phyloP scores from a whole-genome alignment of 2,329 filamentous ascomycete species.

The Aspergillus persii region DNA sequence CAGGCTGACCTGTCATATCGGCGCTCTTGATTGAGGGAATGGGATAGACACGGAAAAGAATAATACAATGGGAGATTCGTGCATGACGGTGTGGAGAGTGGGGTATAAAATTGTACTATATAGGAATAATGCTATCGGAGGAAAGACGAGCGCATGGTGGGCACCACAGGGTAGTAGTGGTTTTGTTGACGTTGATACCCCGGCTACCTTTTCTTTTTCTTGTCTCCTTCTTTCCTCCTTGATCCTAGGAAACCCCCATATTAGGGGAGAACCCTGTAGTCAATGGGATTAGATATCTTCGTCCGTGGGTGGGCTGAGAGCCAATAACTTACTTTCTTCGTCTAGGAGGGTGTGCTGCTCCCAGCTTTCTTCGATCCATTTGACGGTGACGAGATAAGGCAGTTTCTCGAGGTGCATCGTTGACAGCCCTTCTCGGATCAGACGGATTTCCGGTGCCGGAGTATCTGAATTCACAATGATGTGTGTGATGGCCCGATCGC shows the following conservation, averaged over 20 bases:
- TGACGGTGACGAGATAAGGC: constrained; percentile 65
- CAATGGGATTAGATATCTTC: neutral
- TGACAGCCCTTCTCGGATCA: constrained; percentile 31
- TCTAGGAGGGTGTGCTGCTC: constrained; percentile 72
- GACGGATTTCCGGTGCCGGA: constrained; percentile 43
- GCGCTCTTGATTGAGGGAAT: neutral
- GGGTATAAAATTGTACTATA: too few species aligned
- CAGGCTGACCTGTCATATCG: neutral
- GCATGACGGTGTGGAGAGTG: too few species aligned
- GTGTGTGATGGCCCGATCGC: constrained; percentile 62
- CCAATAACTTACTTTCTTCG: constrained; percentile 59
- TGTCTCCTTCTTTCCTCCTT: neutral
- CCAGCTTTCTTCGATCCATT: constrained; percentile 83
- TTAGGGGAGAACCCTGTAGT: neutral
- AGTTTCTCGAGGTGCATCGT: constrained; percentile 44
- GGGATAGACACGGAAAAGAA: neutral
- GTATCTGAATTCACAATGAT: constrained; percentile 59
- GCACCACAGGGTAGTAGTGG: neutral
- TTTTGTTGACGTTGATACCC: neutral
- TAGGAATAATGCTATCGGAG: too few species aligned
- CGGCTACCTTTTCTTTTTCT: neutral
- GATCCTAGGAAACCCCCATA: neutral
- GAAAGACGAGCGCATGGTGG: too few species aligned
- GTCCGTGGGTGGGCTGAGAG: neutral
- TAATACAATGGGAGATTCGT: too few species aligned